Base-by-base conservation (phyloP, 2,329 filamentous ascomycete genomes). In the Phoma sp. region DNA sequence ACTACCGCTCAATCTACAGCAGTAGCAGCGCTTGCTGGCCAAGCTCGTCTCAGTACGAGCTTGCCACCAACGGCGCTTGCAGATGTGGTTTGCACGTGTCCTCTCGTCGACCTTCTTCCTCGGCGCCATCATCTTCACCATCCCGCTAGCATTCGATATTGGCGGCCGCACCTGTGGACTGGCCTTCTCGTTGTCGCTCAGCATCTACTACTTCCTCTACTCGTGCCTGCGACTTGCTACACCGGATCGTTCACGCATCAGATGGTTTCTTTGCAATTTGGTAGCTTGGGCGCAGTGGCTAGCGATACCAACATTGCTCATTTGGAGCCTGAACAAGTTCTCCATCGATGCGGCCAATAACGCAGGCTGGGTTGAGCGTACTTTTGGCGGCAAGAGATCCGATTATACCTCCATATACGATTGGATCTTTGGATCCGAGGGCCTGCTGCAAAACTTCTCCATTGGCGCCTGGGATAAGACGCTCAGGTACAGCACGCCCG, bases 121-220 rank as follows among this genome's bases (percentile, higher is more conserved):
- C 68, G 84, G 93, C 77, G 90, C 90, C 78, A 92, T 97, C 75
- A 87, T 98, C 72, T 89, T 98, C 73, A 96, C 92, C 59, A 95
- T 99, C 73, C 95, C 95, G 58, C 88, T 99, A 73, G 91, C 93
- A 69, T 98, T 98, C 80, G 95, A 99, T 85, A 93, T 98, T 70
- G 95, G 95, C 73, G 95, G 95, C 59, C 88, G 91, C 69, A 93
- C 95, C 67, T 96, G 92, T 71, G 95, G 95, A 55, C 83, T 99
- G 70, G 93, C 92, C 59, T 98, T 96, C 80, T 97, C 92, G 72
- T 84, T 98, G 48, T 86, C 90, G 42, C 85, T 98, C 49, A 93
- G 93, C 65, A 82, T 84, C 68, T 98, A 96, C 82, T 98, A 98
- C 80, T 89, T 96, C 74, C 77, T 91, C 74, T 92, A 95, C 78